These are phyloP conservation scores for Saccharomycopsis javanensis DNA, from an alignment of 805 yeast species.

Conservation along the genomic window DNA sequence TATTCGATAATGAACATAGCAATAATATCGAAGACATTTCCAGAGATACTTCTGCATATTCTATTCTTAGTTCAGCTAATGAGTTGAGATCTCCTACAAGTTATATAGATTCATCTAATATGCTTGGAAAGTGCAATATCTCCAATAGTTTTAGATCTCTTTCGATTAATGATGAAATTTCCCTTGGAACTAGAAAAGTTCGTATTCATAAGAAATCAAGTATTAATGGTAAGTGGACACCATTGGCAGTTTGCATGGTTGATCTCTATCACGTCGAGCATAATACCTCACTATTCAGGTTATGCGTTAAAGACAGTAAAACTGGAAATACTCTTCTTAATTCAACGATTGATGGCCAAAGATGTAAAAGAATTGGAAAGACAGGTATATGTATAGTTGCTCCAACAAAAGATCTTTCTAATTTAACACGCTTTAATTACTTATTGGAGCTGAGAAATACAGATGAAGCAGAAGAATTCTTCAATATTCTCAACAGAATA, in stretches of 20 bases:
- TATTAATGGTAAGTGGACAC: conserved; percentile 19
- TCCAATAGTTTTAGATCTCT: neutral
- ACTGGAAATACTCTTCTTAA: conserved; percentile 14
- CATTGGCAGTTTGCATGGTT: conserved; percentile 13
- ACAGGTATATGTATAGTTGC: conserved; percentile 17
- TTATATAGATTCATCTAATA: neutral
- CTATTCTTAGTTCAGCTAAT: neutral
- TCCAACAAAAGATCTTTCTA: conserved; percentile 14
- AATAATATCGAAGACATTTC: neutral
- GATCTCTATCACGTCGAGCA: neutral
- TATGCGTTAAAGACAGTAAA: conserved; percentile 13
- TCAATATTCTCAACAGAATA: conserved; percentile 1
- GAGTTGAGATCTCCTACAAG: neutral
- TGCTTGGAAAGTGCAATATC: neutral
- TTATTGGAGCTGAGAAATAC: conserved; percentile 16
- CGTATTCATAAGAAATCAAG: conserved; percentile 17
- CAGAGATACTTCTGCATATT: neutral
- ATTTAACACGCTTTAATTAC: conserved; percentile 12
- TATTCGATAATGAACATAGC: neutral
- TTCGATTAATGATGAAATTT: neutral
- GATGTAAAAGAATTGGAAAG: conserved; percentile 12
- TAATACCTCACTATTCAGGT: neutral
- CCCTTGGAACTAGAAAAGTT: conserved; percentile 10
- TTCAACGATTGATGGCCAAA: conserved; percentile 8
- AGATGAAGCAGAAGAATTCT: conserved; percentile 15